phyloP scores from a whole-genome alignment of 306 rosid species.

The Inga oerstediana region DNA sequence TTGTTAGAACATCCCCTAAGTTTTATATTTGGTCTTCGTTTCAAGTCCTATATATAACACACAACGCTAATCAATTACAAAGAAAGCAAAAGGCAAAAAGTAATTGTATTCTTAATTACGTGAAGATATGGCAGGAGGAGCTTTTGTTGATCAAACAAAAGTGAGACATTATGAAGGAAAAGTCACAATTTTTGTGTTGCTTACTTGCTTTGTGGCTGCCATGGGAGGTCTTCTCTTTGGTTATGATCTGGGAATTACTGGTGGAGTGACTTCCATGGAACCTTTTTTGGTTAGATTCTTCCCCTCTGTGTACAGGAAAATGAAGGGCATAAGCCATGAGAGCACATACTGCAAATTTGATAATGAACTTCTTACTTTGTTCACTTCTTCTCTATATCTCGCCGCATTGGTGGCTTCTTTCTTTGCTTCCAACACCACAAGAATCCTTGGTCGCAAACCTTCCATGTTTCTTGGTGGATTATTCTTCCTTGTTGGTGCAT shows the following conservation, averaged over 20 bases:
- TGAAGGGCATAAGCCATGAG: background rate
- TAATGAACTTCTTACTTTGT: background rate
- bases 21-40: too few species aligned
- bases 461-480: slow-evolving; percentile 18
- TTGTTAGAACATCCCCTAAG: background rate
- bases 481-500: background rate
- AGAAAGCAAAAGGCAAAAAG: too few species aligned
- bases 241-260: slow-evolving; percentile 1
- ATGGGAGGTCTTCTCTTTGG: slow-evolving; percentile 11
- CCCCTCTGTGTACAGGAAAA: background rate
- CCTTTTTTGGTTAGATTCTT: background rate
- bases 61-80: too few species aligned
- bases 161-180: background rate
- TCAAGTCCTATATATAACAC: too few species aligned
- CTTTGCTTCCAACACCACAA: slow-evolving; percentile 2
- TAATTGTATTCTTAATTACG: too few species aligned
- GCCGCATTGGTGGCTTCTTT: slow-evolving; percentile 5
- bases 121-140: slow-evolving; percentile 4
- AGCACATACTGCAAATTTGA: slow-evolving; percentile 2
- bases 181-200: background rate
- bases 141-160: background rate
- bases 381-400: background rate
- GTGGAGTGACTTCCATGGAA: slow-evolving; percentile 10
- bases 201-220: background rate
- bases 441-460: slow-evolving; percentile 8